Conservation (phyloP, 1,139 yeast species). For the Saccharomycopsis phalli region DNA sequence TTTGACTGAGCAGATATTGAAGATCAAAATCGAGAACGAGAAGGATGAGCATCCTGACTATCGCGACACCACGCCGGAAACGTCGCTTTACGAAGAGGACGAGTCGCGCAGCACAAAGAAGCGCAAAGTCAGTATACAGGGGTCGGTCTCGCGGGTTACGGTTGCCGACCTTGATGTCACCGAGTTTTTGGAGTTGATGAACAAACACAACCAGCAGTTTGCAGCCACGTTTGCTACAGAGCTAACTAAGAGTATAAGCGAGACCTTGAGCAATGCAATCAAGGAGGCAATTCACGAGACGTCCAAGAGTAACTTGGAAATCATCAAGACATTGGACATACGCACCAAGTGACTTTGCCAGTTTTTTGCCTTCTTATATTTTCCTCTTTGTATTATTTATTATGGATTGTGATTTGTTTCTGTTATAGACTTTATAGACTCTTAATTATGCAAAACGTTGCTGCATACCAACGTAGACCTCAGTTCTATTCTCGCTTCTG, state of each 20-base stretch:
- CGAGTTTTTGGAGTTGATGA: constrained; percentile 17
- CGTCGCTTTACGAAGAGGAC: constrained; percentile 6
- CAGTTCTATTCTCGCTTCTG: too few species aligned
- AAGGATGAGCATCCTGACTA: background rate
- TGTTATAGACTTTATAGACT: too few species aligned
- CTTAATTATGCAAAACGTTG: too few species aligned
- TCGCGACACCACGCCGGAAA: background rate
- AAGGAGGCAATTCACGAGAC: constrained; percentile 19
- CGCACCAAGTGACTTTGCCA: background rate
- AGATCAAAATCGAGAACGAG: constrained; percentile 10
- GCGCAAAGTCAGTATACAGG: constrained; percentile 1
- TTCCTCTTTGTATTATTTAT: background rate
- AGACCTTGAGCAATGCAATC: constrained; percentile 14
- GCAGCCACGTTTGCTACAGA: constrained; percentile 18
- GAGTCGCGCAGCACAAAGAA: constrained; percentile 1
- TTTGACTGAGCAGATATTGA: constrained; percentile 14
- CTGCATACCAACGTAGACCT: too few species aligned
- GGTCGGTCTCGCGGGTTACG: background rate
- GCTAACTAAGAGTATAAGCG: constrained; percentile 15
- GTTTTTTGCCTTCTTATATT: background rate
- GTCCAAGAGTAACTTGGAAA: constrained; percentile 18
- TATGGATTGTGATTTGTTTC: background rate
- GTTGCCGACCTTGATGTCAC: constrained; percentile 14
- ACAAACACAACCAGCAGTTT: constrained; percentile 18
- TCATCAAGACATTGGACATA: constrained; percentile 15